These are phyloP conservation scores for Saraca asoca DNA, from an alignment of 331 rosid species.

Conservation along the genomic window DNA sequence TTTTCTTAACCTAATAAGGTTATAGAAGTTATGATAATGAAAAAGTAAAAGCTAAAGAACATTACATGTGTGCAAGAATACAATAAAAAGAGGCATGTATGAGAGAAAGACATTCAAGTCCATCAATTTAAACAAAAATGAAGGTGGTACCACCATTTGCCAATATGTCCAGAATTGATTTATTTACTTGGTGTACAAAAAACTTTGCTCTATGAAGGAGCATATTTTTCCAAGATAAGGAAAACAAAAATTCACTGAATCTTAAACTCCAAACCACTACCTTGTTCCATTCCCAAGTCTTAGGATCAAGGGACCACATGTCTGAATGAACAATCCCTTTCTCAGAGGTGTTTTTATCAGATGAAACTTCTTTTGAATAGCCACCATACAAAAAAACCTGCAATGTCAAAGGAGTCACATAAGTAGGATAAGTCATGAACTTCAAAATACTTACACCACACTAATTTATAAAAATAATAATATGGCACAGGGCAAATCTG, in stretches of 20 bases:
- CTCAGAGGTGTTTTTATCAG: conserved; percentile 77
- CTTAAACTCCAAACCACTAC: conserved; percentile 47
- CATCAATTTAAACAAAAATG: conserved; percentile 6
- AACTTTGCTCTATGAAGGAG: conserved; percentile 18
- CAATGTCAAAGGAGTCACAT: conserved; percentile 39
- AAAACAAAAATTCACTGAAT: conserved; percentile 28
- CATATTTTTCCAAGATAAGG: conserved; percentile 29
- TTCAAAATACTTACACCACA: conserved; percentile 26
- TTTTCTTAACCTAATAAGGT: conserved; percentile 74
- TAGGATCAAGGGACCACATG: conserved; percentile 97
- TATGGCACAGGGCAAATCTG: conserved; percentile 10
- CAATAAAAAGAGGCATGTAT: conserved; percentile 15
- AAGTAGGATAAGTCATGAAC: conserved; percentile 18
- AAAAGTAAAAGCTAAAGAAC: conserved; percentile 17
- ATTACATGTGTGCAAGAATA: background rate
- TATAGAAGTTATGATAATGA: conserved; percentile 11
- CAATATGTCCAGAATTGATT: conserved; percentile 3
- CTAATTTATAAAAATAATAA: conserved; percentile 17
- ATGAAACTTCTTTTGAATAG: conserved; percentile 87
- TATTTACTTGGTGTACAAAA: background rate
- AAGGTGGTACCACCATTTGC: conserved; percentile 17
- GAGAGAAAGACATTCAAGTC: background rate
- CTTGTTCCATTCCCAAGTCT: conserved; percentile 99
- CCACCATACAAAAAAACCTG: conserved; percentile 96
- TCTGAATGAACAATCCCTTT: conserved; percentile 92